Base-by-base conservation (phyloP, 768 basidiomycete species). In the Coprinellus micaceus region DNA sequence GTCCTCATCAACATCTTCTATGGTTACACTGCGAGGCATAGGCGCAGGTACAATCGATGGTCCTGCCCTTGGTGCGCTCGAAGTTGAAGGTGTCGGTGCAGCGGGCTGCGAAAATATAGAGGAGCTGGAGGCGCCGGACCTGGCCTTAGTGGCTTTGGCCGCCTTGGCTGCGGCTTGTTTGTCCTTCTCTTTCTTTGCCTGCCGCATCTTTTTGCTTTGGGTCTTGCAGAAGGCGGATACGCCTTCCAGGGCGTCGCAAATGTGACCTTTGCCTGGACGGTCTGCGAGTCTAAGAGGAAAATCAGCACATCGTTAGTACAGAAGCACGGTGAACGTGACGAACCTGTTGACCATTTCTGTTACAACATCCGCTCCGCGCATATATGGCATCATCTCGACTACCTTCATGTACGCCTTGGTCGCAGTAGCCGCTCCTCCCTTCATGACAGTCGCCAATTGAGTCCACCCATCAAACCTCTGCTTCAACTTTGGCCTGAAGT, bases 401-500 rank as follows among this genome's bases (percentile, higher is more conserved):
- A 80, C 61, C 57, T 79, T 79, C 37, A 54, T 45, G 65, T 80
- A 84, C 22, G 80, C 62, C 40, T 70, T 77, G 13, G 65, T 46
- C 45, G 84, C 57, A 4, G 80, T 47, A 0, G 52, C 49, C 3
- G 63, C 44, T 0, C 77, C 76, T 12, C 76, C 81, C 58, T 71
- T 77, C 49, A 82, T 64, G 5, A 61, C 52, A 26, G 57, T 44
- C 7, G 73, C 76, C 0, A 76, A 66, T 11, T 74, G 71, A 13
- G 71, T 63, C 86, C 86, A 89, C 11, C 80, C 80, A 25, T 81
- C 77, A 37, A 88, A 81, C 3, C 83, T 76, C 25, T 72, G 73
- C 64, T 81, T 81, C 59, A 86, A 64, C 58, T 75, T 74, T 0
- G 86, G 86, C 54, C 80, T 71, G 40, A 82, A 83, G 65, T 86